Evolutionary conservation across 352 stramenopile genomes (phyloP), one percentile per base, ranked within the genome.

Genomic region (Globisporangium cystogenes): DNA sequence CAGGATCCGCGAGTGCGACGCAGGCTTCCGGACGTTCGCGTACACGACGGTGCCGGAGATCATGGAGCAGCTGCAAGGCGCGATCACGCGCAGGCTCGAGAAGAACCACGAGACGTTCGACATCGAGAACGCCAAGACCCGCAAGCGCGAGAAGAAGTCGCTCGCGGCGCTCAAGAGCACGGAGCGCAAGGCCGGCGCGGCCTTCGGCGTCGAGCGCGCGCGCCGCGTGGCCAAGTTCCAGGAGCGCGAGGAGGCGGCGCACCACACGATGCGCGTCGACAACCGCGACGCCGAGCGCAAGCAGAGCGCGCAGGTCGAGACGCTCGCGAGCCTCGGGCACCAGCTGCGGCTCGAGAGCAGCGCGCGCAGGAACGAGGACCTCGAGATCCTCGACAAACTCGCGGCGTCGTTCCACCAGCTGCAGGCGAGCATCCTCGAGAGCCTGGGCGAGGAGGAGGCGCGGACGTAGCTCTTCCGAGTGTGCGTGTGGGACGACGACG

Each of bases 41-140:
- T 76, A 91, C 59, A 79, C 80, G 42, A 95, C 82, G 0, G 82
- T 97, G n/a, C 88, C 90, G 7, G 67, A 76, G 37, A 88, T 91
- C 62, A 93, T 97, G 62, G 88, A 97, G 55, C 76, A 76, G 24
- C 67, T 96, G 45, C 87, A 93, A 45, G 87, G 88, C 29, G 69
- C 75, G 21, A 91, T 97, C 51, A 95, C 88, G 18, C 76, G 86
- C 7, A 91, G 90, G 48, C 73, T 97, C 18, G 73, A 92, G 48
- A 96, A 96, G 67, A 90, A 84, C 52, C 74, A 91, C 65, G 89
- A 97, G 66, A 93, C 80, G 10, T 96, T 97, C 59, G 86, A 97
- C 63, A 96, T 97, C 47, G 88, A 97, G 51, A 97, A 97, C 62
- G 82, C 88, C 52, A 97, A 97, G 67, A 91, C 94, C 24, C 68